Conservation (phyloP, 2,329 filamentous ascomycete genomes). For the Colletotrichum sp. region DNA sequence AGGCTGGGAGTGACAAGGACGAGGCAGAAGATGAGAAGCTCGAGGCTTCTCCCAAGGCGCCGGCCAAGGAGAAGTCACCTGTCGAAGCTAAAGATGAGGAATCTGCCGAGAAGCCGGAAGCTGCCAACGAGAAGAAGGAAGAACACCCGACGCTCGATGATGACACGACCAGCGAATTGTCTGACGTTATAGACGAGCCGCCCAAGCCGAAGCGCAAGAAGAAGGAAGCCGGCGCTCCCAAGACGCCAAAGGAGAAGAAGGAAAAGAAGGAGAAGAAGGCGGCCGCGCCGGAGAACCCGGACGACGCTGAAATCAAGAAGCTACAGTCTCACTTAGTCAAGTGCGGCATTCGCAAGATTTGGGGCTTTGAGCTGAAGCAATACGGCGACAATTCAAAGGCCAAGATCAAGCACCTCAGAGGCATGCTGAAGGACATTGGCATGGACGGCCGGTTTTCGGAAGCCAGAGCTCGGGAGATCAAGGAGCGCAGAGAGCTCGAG, state of each 20-base stretch:
- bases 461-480: constrained; percentile 84
- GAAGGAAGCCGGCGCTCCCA: constrained; percentile 40
- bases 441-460: constrained; percentile 90
- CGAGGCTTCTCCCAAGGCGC: neutral
- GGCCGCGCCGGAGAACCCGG: constrained; percentile 64
- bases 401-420: constrained; percentile 83
- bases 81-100: neutral
- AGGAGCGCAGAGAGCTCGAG: constrained; percentile 82
- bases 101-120: constrained; percentile 1
- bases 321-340: constrained; percentile 87
- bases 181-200: constrained; percentile 78
- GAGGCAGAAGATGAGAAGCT: constrained; percentile 24
- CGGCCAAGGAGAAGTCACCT: neutral
- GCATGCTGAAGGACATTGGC: constrained; percentile 79
- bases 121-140: constrained; percentile 3
- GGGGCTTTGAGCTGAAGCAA: constrained; percentile 82
- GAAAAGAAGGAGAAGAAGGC: constrained; percentile 19
- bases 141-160: neutral
- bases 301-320: constrained; percentile 84
- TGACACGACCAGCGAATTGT: constrained; percentile 58
- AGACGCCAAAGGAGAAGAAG: constrained; percentile 22
- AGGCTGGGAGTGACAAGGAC: constrained; percentile 17
- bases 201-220: constrained; percentile 65
- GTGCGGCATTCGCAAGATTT: constrained; percentile 92
- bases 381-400: constrained; percentile 73